These are phyloP conservation scores for Endogone sp. DNA, from an alignment of 192 early-diverging fungal species.

Conservation along the genomic window DNA sequence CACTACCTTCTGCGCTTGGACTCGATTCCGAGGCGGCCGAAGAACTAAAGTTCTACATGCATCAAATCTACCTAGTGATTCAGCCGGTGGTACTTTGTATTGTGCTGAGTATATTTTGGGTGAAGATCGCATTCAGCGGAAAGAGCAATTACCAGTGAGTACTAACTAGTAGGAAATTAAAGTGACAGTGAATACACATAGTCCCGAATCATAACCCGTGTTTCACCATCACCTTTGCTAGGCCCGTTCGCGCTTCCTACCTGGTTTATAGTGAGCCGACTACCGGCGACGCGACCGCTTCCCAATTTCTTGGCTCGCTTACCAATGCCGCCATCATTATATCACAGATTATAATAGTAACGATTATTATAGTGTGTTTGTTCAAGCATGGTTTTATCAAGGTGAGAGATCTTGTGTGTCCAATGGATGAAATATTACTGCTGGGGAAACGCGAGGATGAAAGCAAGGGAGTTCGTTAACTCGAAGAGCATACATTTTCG, in stretches of 20 bases:
- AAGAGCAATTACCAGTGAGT: conserved; percentile 50
- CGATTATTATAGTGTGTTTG: conserved; percentile 67
- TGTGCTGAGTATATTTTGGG: conserved; percentile 78
- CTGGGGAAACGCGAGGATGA: no score
- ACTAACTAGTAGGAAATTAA: background rate
- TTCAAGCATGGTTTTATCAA: conserved; percentile 78
- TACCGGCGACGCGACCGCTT: background rate
- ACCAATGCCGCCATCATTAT: conserved; percentile 68
- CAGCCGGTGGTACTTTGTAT: conserved; percentile 79
- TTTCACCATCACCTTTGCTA: no score
- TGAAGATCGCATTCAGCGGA: conserved; percentile 60
- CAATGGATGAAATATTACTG: no score
- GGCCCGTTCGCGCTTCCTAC: conserved; percentile 1
- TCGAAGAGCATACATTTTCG: no score
- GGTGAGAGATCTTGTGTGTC: no score
- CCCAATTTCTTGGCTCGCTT: conserved; percentile 29
- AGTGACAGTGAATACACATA: no score
- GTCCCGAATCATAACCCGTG: background rate
- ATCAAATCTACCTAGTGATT: conserved; percentile 76
- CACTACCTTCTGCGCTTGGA: conserved; percentile 14
- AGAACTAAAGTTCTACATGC: conserved; percentile 75
- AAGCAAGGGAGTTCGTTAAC: no score
- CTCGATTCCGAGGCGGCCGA: conserved; percentile 53
- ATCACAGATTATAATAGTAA: conserved; percentile 74
- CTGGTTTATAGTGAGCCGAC: background rate